phyloP scores from a whole-genome alignment of 1,284 basidiomycete genomes.

The Puccinia coronata region DNA sequence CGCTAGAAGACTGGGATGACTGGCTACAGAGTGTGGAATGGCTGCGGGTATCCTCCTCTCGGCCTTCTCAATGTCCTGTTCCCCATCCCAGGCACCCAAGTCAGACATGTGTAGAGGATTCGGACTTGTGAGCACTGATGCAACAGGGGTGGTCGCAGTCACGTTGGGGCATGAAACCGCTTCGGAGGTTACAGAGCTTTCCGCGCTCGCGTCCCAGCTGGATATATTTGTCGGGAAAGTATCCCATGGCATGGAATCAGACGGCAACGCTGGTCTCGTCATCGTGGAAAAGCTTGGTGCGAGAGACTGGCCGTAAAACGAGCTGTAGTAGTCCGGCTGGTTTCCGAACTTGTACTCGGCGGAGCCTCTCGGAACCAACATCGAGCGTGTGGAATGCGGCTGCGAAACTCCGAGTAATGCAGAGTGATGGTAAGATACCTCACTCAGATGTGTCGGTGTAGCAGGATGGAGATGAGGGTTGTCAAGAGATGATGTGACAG shows the following conservation, averaged over 20 bases:
- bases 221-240: conserved; percentile 5
- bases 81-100: conserved; percentile 30
- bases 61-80: conserved; percentile 17
- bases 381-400: not conserved
- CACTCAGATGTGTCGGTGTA: conserved; percentile 32
- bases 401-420: not conserved
- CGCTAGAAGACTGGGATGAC: not conserved
- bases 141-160: not conserved
- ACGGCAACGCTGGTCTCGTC: conserved; percentile 16
- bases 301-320: conserved; percentile 19
- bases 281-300: conserved; percentile 5
- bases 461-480: conserved; percentile 40
- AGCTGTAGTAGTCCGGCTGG: conserved; percentile 22
- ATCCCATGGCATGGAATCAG: conserved; percentile 30
- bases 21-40: not conserved
- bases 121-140: conserved; percentile 13
- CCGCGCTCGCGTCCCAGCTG: conserved; percentile 17
- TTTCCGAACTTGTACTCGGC: not conserved
- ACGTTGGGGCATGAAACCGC: conserved; percentile 9
- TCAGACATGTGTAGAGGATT: conserved; percentile 14
- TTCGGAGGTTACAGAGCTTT: not conserved
- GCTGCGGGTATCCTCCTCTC: conserved; percentile 21
- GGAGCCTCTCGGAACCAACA: conserved; percentile 2
- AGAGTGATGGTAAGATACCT: conserved; percentile 18
- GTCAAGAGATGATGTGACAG: conserved; percentile 30